Conservation (phyloP, 495 filamentous ascomycete species). For the Aspergillus diversus region DNA sequence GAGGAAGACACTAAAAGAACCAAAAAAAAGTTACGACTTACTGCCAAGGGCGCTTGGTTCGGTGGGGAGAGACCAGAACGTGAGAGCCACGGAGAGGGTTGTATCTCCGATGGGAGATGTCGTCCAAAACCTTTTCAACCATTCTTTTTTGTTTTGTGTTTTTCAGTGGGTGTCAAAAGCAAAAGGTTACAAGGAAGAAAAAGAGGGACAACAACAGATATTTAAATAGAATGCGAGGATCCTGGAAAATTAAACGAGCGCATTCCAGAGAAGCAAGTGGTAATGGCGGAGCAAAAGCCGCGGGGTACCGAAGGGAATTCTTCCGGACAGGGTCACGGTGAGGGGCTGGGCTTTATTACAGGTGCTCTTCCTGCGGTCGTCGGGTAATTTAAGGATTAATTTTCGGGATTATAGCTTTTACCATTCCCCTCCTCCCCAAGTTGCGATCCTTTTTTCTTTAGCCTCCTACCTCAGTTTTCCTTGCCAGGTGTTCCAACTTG, state of each 20-base stretch:
- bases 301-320: conserved; percentile 19
- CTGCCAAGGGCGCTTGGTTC: conserved; percentile 98
- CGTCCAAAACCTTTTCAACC: conserved; percentile 79
- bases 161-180: not conserved
- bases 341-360: not conserved
- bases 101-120: conserved; percentile 94
- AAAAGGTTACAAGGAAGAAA: conserved; percentile 19
- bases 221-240: not conserved
- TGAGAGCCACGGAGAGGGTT: conserved; percentile 90
- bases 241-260: conserved; percentile 2
- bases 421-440: too few species aligned
- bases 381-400: conserved; percentile 18
- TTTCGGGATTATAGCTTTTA: not conserved
- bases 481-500: too few species aligned
- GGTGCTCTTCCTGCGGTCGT: not conserved
- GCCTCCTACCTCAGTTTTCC: too few species aligned
- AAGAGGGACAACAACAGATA: not conserved
- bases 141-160: conserved; percentile 35
- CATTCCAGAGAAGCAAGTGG: not conserved
- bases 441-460: too few species aligned
- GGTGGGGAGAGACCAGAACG: conserved; percentile 92
- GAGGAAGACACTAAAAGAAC: not conserved
- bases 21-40: conserved; percentile 52
- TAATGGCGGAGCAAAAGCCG: conserved; percentile 13
- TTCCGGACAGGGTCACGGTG: conserved; percentile 13